Evolutionary conservation across 768 basidiomycete genomes (phyloP).

Genomic region (Tricholoma matsutake): DNA sequence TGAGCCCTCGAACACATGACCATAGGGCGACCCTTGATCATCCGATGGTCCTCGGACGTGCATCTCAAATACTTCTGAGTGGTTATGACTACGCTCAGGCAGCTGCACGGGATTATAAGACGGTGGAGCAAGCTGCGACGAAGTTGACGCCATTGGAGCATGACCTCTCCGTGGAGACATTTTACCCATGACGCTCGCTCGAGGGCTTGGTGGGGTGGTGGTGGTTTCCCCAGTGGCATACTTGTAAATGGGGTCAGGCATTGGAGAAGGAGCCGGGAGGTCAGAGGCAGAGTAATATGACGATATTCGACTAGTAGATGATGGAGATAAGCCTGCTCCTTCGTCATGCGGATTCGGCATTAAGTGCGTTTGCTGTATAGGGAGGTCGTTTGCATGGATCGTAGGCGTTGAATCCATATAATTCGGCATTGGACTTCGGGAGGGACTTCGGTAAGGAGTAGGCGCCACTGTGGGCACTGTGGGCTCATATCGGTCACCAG

Average conservation of each 20-base stretch:
- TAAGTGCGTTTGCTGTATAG: slow-evolving; percentile 24
- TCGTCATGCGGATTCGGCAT: slow-evolving; percentile 23
- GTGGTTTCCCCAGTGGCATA: slow-evolving; percentile 45
- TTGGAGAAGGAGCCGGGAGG: slow-evolving; percentile 59
- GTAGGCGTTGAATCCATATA: slow-evolving; percentile 46
- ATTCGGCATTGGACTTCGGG: slow-evolving; percentile 26
- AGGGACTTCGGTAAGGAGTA: slow-evolving; percentile 19
- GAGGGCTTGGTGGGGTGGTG: slow-evolving; percentile 39
- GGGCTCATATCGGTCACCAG: slow-evolving; percentile 47
- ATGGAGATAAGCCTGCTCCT: slow-evolving; percentile 22
- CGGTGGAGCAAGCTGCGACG: slow-evolving; percentile 16
- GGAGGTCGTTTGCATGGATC: slow-evolving; percentile 29
- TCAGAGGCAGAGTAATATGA: slow-evolving; percentile 75
- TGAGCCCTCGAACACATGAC: slow-evolving; percentile 26
- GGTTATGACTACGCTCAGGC: slow-evolving; percentile 3
- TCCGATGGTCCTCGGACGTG: slow-evolving; percentile 31
- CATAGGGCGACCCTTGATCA: slow-evolving; percentile 11
- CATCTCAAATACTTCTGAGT: slow-evolving; percentile 35
- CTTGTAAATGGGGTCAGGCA: slow-evolving; percentile 49
- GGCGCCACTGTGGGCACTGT: slow-evolving; percentile 30
- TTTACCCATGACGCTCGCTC: slow-evolving; percentile 34
- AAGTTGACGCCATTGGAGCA: slow-evolving; percentile 25
- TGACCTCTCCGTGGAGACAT: slow-evolving; percentile 18
- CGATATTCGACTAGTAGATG: slow-evolving; percentile 30
- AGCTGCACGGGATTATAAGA: slow-evolving; percentile 11